Base-by-base conservation (phyloP, 257 asterid genomes). In the Solanum phureja region DNA sequence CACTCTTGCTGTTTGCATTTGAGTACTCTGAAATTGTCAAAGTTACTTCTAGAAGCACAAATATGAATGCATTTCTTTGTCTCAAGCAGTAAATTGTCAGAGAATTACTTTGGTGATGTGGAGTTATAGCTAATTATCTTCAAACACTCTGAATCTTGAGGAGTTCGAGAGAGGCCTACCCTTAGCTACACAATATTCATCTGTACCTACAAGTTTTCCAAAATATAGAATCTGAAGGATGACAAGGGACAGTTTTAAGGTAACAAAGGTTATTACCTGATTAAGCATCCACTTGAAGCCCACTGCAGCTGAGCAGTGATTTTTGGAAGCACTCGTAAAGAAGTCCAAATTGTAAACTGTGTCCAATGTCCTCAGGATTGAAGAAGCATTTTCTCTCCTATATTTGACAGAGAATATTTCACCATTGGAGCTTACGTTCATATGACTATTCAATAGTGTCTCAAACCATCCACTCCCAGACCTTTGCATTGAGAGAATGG, bases 391-490 rank as follows among this genome's bases (percentile, higher is more conserved):
- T 52, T 85, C 90, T 89, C 98, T 93, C 91, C 99, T 91, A 84
- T 90, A 94, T 88, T 90, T 93, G 62, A 79, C 91, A 29, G 95
- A 93, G 88, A 95, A 97, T 90, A 97, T 94, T 92, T 97, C 99
- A 34, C 99, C 98, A 33, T 97, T 95, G 33, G 98, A 97, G 92
- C 98, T 95, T 56, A 95, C 94, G 76, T 97, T 95, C 62, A 88
- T 88, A 88, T 97, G 99, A 91, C 95, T 95, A 91, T 95, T 97
- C 90, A 97, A 89, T 60, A 97, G 89, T 14, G 99, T 95, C 92
- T 97, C 99, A 31, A 97, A 95, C 99, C 99, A 97, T 72, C 99
- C 98, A 86, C 98, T 95, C 88, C 99, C 99, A 12, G 98, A 95
- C 92, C 99, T 93, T 92, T 97, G 99, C 98, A 95, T 93, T 1